Conservation (phyloP, 495 filamentous ascomycete species). For the Oidiodendron maius region DNA sequence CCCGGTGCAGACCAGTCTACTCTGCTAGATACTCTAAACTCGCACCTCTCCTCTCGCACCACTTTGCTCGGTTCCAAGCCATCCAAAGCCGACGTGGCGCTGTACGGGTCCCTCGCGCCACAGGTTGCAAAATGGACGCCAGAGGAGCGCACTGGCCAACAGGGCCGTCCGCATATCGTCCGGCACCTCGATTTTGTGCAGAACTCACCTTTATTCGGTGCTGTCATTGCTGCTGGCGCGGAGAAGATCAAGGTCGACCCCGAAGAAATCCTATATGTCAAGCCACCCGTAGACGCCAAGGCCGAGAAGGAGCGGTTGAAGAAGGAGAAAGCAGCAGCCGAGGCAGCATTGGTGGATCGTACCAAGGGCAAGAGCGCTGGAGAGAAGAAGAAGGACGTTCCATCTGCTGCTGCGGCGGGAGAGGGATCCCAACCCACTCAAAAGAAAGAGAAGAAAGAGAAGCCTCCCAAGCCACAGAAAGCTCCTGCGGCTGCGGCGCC, state of each 20-base stretch:
- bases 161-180: constrained; percentile 86
- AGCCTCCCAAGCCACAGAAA: constrained; percentile 63
- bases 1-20: constrained; percentile 32
- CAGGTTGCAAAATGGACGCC: constrained; percentile 72
- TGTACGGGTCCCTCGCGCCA: constrained; percentile 77
- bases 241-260: constrained; percentile 79
- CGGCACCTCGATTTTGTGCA: constrained; percentile 93
- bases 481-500: constrained; percentile 60
- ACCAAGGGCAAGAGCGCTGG: constrained; percentile 34
- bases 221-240: constrained; percentile 59
- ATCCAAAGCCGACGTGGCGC: constrained; percentile 79
- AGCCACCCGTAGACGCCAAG: constrained; percentile 75
- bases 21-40: constrained; percentile 71
- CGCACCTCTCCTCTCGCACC: constrained; percentile 79
- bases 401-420: constrained; percentile 33
- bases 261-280: constrained; percentile 74
- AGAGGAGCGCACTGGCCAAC: constrained; percentile 85
- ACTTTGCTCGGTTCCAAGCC: constrained; percentile 88
- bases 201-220: constrained; percentile 72
- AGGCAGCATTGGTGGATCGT: constrained; percentile 40
- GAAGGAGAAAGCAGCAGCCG: constrained; percentile 73
- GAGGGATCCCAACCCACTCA: constrained; percentile 24
- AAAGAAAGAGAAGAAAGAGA: constrained; percentile 85
- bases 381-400: constrained; percentile 34
- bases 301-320: constrained; percentile 85